Evolutionary conservation across 2,329 filamentous ascomycete species (phyloP).

Genomic region (Nannizzia gypsea): DNA sequence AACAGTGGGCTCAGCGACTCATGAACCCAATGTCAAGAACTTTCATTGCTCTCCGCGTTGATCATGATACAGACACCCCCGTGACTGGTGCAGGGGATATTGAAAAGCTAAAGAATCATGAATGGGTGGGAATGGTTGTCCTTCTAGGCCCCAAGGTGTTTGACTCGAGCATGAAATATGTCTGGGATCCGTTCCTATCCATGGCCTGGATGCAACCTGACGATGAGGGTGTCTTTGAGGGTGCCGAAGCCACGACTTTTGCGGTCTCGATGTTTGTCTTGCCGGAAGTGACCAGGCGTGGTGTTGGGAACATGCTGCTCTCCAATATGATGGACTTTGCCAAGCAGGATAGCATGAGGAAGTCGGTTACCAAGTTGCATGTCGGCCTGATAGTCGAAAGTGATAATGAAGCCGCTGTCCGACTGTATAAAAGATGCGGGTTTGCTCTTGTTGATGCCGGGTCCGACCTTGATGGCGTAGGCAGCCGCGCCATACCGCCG

Average conservation of each 20-base stretch:
- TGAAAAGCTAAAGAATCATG: constrained; percentile 11
- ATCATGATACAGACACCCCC: neutral
- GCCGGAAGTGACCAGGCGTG: constrained; percentile 15
- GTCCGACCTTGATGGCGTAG: neutral
- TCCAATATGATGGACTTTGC: constrained; percentile 10
- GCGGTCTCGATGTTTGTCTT: constrained; percentile 21
- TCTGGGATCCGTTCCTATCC: constrained; percentile 10
- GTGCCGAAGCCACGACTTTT: constrained; percentile 16
- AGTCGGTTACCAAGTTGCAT: constrained; percentile 11
- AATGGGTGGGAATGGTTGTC: constrained; percentile 24
- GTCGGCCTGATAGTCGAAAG: constrained; percentile 16
- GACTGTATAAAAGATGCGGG: constrained; percentile 18
- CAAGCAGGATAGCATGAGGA: constrained; percentile 8
- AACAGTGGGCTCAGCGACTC: constrained; percentile 22
- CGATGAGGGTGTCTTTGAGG: neutral
- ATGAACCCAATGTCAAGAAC: constrained; percentile 19
- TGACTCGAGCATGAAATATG: neutral
- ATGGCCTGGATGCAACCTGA: neutral
- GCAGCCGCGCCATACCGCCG: neutral
- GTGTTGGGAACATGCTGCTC: constrained; percentile 17
- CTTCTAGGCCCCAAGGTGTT: constrained; percentile 18
- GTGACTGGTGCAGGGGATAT: constrained; percentile 3
- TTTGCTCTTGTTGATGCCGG: constrained; percentile 12
- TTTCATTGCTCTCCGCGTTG: constrained; percentile 17
- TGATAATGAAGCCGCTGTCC: constrained; percentile 12